Evolutionary conservation across 2,329 filamentous ascomycete genomes (phyloP).

Genomic region (Boeremia lycopersici): DNA sequence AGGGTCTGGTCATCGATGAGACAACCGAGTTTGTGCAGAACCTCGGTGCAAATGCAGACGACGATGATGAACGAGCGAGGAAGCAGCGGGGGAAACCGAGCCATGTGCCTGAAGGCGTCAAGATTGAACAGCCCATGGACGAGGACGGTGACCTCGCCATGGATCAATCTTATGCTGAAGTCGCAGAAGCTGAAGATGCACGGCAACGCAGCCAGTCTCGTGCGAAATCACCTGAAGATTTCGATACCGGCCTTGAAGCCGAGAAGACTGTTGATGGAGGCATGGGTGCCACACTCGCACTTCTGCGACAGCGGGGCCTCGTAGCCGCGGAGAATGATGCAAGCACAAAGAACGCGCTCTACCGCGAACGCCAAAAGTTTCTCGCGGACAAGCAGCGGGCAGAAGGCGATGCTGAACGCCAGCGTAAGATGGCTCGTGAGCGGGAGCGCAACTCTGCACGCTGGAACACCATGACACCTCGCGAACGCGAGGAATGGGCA

Average conservation of each 20-base stretch:
- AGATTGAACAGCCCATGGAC: slow-evolving; percentile 46
- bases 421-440: slow-evolving; percentile 81
- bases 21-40: slow-evolving; percentile 94
- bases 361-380: slow-evolving; percentile 77
- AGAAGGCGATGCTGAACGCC: slow-evolving; percentile 78
- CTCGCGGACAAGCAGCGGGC: slow-evolving; percentile 77
- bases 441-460: slow-evolving; percentile 82
- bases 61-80: slow-evolving; percentile 50
- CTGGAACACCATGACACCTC: slow-evolving; percentile 86
- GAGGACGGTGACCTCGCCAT: slow-evolving; percentile 61
- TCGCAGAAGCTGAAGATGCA: slow-evolving; percentile 56
- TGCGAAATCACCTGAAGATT: slow-evolving; percentile 58
- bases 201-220: slow-evolving; percentile 37
- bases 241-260: slow-evolving; percentile 77
- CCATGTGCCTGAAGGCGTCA: slow-evolving; percentile 32
- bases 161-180: slow-evolving; percentile 58
- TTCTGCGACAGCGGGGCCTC: slow-evolving; percentile 85
- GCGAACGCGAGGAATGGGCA: slow-evolving; percentile 87
- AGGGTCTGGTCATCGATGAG: slow-evolving; percentile 92
- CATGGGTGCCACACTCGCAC: slow-evolving; percentile 78
- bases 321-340: slow-evolving; percentile 70
- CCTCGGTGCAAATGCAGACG: slow-evolving; percentile 60
- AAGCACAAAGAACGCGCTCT: slow-evolving; percentile 67
- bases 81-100: slow-evolving; percentile 53
- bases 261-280: slow-evolving; percentile 81